Base-by-base conservation (phyloP, 1,284 basidiomycete species). In the Puccinia sorghi region DNA sequence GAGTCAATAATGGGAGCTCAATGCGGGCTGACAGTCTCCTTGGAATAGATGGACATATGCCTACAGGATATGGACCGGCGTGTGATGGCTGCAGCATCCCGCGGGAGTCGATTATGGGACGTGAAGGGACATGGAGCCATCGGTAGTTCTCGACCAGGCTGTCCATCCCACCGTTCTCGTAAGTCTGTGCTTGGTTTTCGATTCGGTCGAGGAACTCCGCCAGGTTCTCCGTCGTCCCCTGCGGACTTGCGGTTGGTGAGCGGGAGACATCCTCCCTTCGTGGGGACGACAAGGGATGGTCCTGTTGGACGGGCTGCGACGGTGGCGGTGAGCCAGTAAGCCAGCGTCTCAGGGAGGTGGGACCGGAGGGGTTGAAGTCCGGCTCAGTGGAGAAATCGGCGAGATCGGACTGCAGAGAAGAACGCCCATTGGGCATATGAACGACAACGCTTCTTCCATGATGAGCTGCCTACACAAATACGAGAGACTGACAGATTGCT, bases 111-210 rank as follows among this genome's bases (percentile, higher is more conserved):
- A 11, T n/a, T 15, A 32, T 4, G 32, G 3, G 50, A n/a, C 50
- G 1, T 52, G 50, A n/a, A 17, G 13, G 15, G 20, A 7, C 20
- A 52, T 52, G 20, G 20, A 52, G 50, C 50, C 50, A 52, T 52
- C 50, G 12, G 50, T 52, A 59, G 22, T 59, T 32, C n/a, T 59
- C 57, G 1, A 32, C 27, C 57, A 59, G 12, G 37, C n/a, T 39
- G n/a, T 59, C 37, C 57, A 39, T 22, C 12, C 27, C 63, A 22
- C 48, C 48, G 12, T 70, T n/a, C 20, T 57, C n/a, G 50, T 72
- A 72, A 43, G 70, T 72, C n/a, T 27, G 39, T 32, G 70, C 70
- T 37, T 72, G 70, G 41, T 72, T 72, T n/a, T 72, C 70, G 6
- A 72, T 59, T 25, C 50, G n/a, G 13, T 43, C 56, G 3, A 72